phyloP scores from a whole-genome alignment of 148 eudicot genomes.

The Rhododendron simsii region DNA sequence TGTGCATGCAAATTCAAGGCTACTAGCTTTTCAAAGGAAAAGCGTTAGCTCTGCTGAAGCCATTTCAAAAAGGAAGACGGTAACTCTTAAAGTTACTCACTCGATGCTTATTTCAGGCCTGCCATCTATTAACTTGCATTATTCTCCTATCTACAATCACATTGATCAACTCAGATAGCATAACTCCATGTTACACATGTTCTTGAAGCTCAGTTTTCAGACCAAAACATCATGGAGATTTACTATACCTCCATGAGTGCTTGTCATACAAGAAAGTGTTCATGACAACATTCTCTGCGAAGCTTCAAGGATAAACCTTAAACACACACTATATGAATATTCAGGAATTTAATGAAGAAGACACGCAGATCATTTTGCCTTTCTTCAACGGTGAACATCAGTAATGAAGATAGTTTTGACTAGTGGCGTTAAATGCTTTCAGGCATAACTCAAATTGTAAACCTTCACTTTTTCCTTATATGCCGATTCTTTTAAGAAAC shows the following conservation, averaged over 20 bases:
- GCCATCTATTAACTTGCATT: neutral
- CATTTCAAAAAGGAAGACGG: too few relatives aligned
- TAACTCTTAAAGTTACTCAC: neutral
- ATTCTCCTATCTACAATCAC: neutral
- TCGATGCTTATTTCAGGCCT: neutral
- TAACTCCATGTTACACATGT: neutral
- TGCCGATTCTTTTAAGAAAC: neutral
- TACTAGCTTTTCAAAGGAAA: too few relatives aligned
- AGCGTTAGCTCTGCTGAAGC: too few relatives aligned
- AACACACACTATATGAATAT: neutral
- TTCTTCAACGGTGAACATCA: neutral
- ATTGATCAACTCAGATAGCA: neutral
- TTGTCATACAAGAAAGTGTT: neutral
- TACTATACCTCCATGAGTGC: neutral
- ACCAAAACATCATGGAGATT: neutral
- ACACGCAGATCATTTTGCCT: neutral
- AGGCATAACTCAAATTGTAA: neutral
- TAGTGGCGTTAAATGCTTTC: neutral
- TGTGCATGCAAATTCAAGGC: neutral
- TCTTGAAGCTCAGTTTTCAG: neutral
- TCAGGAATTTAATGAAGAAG: neutral
- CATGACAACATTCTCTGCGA: neutral
- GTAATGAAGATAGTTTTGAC: neutral
- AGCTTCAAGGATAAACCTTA: neutral
- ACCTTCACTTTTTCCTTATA: neutral